Base-by-base conservation (phyloP, 2,329 filamentous ascomycete species). In the Cladosporium sphaerospermum region DNA sequence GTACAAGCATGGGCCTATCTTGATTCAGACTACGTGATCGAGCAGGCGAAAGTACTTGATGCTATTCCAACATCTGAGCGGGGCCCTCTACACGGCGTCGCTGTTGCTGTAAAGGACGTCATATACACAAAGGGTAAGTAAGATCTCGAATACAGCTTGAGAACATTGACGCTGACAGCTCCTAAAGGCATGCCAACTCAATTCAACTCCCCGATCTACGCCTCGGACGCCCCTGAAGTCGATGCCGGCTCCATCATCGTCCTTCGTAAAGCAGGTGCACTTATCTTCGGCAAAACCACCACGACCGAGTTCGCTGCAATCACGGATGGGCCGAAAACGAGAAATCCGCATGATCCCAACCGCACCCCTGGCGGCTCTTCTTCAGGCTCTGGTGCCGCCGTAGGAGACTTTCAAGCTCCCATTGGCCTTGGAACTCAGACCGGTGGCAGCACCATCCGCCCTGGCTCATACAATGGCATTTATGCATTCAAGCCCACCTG, bases 251-350 rank as follows among this genome's bases (percentile, higher is more conserved):
- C 72, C 5, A 68, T 84, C 28, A 71, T 71, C 2, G 73, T 77
- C 3, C 69, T 85, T 3, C 74, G 81, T 2, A 65, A 74, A 7
- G 75, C 77, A 2, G 81, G 82, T 1, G 81, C 79, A 2, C 66
- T 84, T 9, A 75, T 85, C n/a, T 68, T 84, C 32, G 75, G 76
- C 19, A 80, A 83, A 61, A 81, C 79, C 1, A 80, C 77, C 0
- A 86, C 83, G 0, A 83, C 84, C 0, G 82, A 86, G 61, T 85
- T 86, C 59, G 81, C 83, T 0, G 76, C 79, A 2, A 80, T 75
- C 0, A 73, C 72, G 1, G 66, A 71, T 11, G 82, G 82, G 0
- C 73, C 72, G 47, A 61, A 62, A 33, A 83, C 81, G 1, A 63
- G 67, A 3, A 88, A 88, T 62, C 81, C 84, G 0, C 78, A 80